A percentile compares a stretch with the other conserved stretches of the same genome.
Evolutionary conservation across 352 stramenopile genomes (phyloP).

Genomic region (Hyaloperonospora brassicae): DNA sequence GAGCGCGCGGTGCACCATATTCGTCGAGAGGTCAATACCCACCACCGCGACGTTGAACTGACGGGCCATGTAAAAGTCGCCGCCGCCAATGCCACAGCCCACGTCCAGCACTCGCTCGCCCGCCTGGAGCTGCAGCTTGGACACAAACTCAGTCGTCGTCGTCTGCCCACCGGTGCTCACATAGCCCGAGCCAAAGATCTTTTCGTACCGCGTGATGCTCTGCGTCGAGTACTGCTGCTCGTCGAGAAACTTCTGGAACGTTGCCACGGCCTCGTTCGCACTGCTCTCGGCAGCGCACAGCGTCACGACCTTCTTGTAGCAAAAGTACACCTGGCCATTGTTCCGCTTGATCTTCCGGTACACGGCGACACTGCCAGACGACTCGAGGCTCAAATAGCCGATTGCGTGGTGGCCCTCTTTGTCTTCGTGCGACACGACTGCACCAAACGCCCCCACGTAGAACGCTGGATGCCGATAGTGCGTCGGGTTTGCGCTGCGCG

Average conservation of each 20-base stretch:
- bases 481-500: slow-evolving; percentile 54
- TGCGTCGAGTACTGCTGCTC: slow-evolving; percentile 62
- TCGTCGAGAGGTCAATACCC: slow-evolving; percentile 65
- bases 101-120: slow-evolving; percentile 82
- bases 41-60: slow-evolving; percentile 77
- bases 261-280: slow-evolving; percentile 29
- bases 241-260: slow-evolving; percentile 68
- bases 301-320: slow-evolving; percentile 52
- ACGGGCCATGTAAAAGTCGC: slow-evolving; percentile 86
- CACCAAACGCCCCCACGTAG: slow-evolving; percentile 49
- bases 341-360: slow-evolving; percentile 79
- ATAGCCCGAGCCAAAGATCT: slow-evolving; percentile 70
- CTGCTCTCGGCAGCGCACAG: slow-evolving; percentile 10
- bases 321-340: slow-evolving; percentile 73
- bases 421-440: slow-evolving; percentile 36
- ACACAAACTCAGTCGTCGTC: slow-evolving; percentile 64
- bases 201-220: slow-evolving; percentile 66
- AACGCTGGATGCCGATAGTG: slow-evolving; percentile 64
- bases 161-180: slow-evolving; percentile 56
- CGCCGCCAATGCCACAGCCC: slow-evolving; percentile 86
- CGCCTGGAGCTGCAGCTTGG: slow-evolving; percentile 51
- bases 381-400: slow-evolving; percentile 59
- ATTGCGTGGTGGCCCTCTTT: slow-evolving; percentile 16
- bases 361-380: slow-evolving; percentile 47
- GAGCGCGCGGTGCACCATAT: slow-evolving; percentile 68